These are phyloP conservation scores for Neonectria coccinea DNA, from an alignment of 2,329 filamentous ascomycete species.

Conservation along the genomic window DNA sequence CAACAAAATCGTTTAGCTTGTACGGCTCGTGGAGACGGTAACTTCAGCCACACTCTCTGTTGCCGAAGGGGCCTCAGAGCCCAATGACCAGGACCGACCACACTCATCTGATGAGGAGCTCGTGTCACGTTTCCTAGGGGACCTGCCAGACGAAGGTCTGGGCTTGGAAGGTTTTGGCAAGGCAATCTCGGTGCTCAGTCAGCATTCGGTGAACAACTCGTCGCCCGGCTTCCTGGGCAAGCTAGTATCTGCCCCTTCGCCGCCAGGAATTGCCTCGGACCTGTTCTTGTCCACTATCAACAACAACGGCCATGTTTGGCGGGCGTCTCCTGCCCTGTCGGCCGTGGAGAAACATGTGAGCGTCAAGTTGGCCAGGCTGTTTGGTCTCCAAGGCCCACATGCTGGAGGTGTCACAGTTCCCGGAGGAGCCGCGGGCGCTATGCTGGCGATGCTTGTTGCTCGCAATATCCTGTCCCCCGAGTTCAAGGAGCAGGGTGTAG, in stretches of 20 bases:
- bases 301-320: slow-evolving; percentile 1
- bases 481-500: slow-evolving; percentile 1
- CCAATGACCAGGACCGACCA: slow-evolving; percentile 1
- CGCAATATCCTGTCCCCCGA: not conserved
- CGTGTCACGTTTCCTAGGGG: not conserved
- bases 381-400: not conserved
- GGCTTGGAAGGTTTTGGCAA: not conserved
- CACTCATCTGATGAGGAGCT: slow-evolving; percentile 1
- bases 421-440: not conserved
- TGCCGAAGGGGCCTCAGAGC: not conserved
- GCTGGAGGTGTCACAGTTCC: not conserved
- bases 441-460: slow-evolving; percentile 2
- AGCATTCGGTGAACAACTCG: slow-evolving; percentile 2
- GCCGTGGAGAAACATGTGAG: slow-evolving; percentile 3
- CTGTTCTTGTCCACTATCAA: slow-evolving; percentile 3
- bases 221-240: not conserved
- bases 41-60: not conserved
- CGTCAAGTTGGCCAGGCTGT: slow-evolving; percentile 2
- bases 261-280: slow-evolving; percentile 2
- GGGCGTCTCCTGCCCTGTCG: not conserved
- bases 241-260: slow-evolving; percentile 1
- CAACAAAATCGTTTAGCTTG: not conserved
- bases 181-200: not conserved
- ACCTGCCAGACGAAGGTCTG: not conserved
- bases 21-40: not conserved